Base-by-base conservation (phyloP, 192 early-diverging fungal species). In the Borealophlyctis nickersoniae region DNA sequence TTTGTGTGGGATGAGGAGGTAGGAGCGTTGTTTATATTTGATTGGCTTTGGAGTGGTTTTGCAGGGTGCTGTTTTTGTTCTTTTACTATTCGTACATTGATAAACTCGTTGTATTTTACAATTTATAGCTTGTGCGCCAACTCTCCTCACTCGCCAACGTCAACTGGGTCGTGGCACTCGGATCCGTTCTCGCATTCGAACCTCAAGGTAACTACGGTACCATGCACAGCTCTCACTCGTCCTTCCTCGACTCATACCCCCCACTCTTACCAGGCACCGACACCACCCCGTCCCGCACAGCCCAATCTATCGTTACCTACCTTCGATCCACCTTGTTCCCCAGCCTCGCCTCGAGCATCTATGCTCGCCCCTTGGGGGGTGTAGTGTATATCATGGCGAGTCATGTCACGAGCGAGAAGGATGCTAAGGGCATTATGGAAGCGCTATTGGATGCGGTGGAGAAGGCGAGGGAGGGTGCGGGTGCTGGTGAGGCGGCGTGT, bases 361-460 rank as follows among this genome's bases (percentile, higher is more conserved):
- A 80, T 74, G 81, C 82, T 39, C 65, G 90, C 29, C 88, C 89
- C 2, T 65, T 92, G 31, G 90, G 90, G 0, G 89, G 90, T 62
- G 83, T 92, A 1, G 71, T 92, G n/a, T 92, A 92, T 57, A 63
- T 92, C 53, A 89, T 91, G 76, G 72, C 83, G 1, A 29, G 39
- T n/a, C 49, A 49, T 19, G 48, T 11, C 49, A 62, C 60, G 26
- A 14, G 48, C 2, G 26, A 4, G 52, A 11, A 27, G 3, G 60
- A 62, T 3, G 7, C 49, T 16, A 9, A 52, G 3, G 16, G 28
- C n/a, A 22, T 62, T 2, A 2, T 51, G 7, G 60, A 62, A 16
- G 16, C 23, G 14, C 4, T 62, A 27, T 24, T 48, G 26, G 11
- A 19, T 13, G 59, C 26, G 19, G 14, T 60, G 34, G 27, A 60